phyloP scores from a whole-genome alignment of 177 flowering plant species.

The Telopea speciosissima region DNA sequence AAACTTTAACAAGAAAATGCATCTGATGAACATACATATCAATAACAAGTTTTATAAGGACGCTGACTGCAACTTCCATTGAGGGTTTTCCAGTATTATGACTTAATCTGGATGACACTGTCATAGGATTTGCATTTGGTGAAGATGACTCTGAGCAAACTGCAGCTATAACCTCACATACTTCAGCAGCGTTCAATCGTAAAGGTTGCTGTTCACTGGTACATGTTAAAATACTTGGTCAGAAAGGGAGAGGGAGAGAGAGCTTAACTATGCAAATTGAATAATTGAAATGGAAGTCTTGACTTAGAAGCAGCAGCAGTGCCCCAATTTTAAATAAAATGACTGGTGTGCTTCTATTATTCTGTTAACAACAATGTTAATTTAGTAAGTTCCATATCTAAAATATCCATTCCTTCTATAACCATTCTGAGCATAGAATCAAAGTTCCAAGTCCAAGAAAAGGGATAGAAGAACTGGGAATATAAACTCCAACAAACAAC shows the following conservation, averaged over 20 bases:
- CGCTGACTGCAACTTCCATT: slow-evolving; percentile 95
- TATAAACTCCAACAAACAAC: too few species aligned
- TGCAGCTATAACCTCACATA: slow-evolving; percentile 86
- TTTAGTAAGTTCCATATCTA: too few species aligned
- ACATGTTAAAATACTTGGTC: slow-evolving; percentile 6
- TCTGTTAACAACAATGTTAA: too few species aligned
- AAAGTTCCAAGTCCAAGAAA: too few species aligned
- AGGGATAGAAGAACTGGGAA: too few species aligned
- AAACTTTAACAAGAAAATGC: slow-evolving; percentile 8
- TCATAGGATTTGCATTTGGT: slow-evolving; percentile 45
- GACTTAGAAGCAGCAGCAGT: not conserved
- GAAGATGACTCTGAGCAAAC: slow-evolving; percentile 77
- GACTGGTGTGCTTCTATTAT: too few species aligned
- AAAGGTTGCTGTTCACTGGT: slow-evolving; percentile 95
- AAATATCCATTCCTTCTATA: not conserved
- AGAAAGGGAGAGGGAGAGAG: slow-evolving; percentile 6
- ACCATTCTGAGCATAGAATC: too few species aligned
- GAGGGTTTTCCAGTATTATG: slow-evolving; percentile 75
- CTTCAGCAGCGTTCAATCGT: slow-evolving; percentile 82
- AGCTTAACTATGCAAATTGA: not conserved
- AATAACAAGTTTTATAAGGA: slow-evolving; percentile 93
- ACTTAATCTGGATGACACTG: slow-evolving; percentile 66
- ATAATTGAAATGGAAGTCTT: not conserved
- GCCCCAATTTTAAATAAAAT: not conserved
- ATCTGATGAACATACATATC: slow-evolving; percentile 75